Conservation (phyloP, 1,284 basidiomycete species). For the Pisolithus thermaeus region DNA sequence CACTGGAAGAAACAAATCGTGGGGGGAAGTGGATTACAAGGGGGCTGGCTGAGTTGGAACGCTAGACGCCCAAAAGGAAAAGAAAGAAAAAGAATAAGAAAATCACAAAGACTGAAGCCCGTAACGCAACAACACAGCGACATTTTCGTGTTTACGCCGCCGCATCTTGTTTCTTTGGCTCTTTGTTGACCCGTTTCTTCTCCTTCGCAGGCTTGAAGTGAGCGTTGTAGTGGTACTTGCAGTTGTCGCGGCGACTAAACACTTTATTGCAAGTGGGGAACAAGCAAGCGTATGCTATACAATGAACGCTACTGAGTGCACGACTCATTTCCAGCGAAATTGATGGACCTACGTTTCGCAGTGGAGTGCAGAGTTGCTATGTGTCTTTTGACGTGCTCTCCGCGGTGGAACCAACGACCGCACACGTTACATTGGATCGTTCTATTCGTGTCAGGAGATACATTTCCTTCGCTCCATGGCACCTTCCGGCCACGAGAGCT, state of each 20-base stretch:
- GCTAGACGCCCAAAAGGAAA: no score
- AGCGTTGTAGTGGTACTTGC: not conserved
- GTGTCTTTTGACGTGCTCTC: not conserved
- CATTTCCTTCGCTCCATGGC: not conserved
- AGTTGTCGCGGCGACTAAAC: not conserved
- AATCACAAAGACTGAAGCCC: no score
- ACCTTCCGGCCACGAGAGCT: not conserved
- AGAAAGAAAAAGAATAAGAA: no score
- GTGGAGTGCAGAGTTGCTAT: not conserved
- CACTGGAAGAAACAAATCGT: no score
- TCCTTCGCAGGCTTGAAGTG: not conserved
- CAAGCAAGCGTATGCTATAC: not conserved
- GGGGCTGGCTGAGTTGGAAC: no score
- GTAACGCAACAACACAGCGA: no score
- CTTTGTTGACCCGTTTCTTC: not conserved
- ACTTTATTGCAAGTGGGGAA: not conserved
- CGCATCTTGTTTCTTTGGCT: not conserved
- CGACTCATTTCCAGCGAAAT: not conserved
- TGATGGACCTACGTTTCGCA: not conserved
- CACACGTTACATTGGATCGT: not conserved
- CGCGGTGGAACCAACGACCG: not conserved
- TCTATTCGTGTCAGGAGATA: no score
- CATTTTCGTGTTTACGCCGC: no score
- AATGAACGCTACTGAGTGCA: not conserved
- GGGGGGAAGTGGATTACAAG: no score